Evolutionary conservation across 768 basidiomycete genomes (phyloP), one percentile per base, ranked within the genome.

Genomic region (Lactarius sp.): DNA sequence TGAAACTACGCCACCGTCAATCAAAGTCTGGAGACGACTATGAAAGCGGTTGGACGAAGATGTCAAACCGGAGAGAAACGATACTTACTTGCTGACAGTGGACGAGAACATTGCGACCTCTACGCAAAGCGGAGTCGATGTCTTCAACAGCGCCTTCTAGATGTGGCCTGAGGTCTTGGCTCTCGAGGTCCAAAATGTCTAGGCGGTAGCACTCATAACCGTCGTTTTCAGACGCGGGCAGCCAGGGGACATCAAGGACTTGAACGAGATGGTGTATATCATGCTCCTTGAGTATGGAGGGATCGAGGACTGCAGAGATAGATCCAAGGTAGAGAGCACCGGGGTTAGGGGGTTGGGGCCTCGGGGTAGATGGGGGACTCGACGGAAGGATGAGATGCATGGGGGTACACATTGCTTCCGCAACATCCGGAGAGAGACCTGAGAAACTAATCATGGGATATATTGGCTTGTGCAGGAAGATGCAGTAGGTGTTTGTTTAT

Each of bases 321-420:
- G 86, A 87, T 55, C 86, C 89, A 57, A 91, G 78, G 74, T 84
- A 90, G 60, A 91, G 85, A 0, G 79, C 76, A 52, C 89, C 88
- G 33, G 73, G 69, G 61, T 64, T 66, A 31, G 56, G 7, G 31
- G 44, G 37, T 31, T 67, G 66, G 68, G 69, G 33, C 54, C 58
- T 73, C 59, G 39, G 69, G 59, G 53, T 73, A 51, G 58, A 71
- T 52, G 47, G 71, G 62, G 49, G 76, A 46, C 14, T 10, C 1
- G 62, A 53, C 5, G 74, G 37, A 81, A 89, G 77, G 70, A 91
- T 83, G 66, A 81, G 80, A 75, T 91, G 88, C 89, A 91, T 90
- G 0, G 89, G 89, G 0, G 88, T 91, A 76, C 88, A 90, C 85
- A 91, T 88, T 7, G 89, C 85, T 72, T 89, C 86, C 80, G 87